Percentiles rank a stretch among this genome's conserved stretches.
Conservation (phyloP, 495 filamentous ascomycete genomes). For the Echria macrotheca region DNA sequence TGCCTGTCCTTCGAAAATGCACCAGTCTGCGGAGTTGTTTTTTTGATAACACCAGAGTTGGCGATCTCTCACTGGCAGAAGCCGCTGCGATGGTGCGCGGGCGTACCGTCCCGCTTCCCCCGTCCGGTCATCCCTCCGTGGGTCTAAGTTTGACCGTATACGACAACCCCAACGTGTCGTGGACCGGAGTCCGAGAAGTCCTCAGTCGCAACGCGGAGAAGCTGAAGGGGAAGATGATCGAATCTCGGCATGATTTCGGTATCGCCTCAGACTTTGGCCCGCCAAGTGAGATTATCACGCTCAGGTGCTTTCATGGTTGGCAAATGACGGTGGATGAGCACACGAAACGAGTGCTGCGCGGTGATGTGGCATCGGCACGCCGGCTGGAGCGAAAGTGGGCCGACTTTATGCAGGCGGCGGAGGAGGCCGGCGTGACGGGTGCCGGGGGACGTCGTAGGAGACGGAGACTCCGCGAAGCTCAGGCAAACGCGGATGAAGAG, state of each 20-base stretch:
- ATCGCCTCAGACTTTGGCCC: constrained; percentile 28
- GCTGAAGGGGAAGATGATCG: constrained; percentile 17
- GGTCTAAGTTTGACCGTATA: constrained; percentile 79
- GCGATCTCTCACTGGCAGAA: constrained; percentile 81
- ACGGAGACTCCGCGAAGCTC: constrained; percentile 70
- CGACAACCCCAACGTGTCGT: constrained; percentile 85
- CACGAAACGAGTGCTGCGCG: constrained; percentile 71
- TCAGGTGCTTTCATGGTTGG: constrained; percentile 94
- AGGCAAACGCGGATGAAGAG: constrained; percentile 71
- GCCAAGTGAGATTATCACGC: constrained; percentile 67
- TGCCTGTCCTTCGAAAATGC: constrained; percentile 74
- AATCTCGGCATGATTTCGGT: not conserved
- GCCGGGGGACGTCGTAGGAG: constrained; percentile 59
- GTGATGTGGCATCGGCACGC: constrained; percentile 63
- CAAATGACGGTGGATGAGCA: constrained; percentile 94
- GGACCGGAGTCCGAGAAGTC: constrained; percentile 85
- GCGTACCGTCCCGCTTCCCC: constrained; percentile 41
- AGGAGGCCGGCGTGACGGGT: constrained; percentile 68
- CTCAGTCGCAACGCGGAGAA: constrained; percentile 75
- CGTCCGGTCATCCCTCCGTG: constrained; percentile 28
- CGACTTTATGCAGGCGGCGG: constrained; percentile 85
- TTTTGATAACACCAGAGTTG: constrained; percentile 92
- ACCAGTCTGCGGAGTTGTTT: constrained; percentile 62
- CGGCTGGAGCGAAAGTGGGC: constrained; percentile 87
- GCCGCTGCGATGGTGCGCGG: constrained; percentile 69